Evolutionary conservation across 495 filamentous ascomycete genomes (phyloP), one percentile per base, ranked within the genome.

Genomic region (Neurospora sp.): DNA sequence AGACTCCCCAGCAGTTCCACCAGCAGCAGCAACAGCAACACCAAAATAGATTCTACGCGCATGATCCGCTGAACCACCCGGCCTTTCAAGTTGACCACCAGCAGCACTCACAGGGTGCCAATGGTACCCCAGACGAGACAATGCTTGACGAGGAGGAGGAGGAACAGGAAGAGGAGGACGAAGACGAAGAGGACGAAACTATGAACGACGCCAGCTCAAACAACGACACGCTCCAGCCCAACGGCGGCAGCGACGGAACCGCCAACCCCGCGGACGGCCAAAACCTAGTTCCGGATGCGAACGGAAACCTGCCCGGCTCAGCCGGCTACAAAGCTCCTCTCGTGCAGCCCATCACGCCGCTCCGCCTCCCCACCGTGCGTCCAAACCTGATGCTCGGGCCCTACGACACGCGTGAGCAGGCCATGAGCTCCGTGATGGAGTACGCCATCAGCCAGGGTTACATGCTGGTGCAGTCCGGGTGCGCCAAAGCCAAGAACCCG

Each of bases 371-470:
- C 5, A 40, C 69, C 1, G 46, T 79, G 3, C 73, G 76, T 3
- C 79, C 76, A 0, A 79, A 72, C 20, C 75, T 80, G 12, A 48
- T 75, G 37, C 74, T 80, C 1, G 79, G 79, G 0, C 79, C 79
- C 10, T 79, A 80, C 62, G 77, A 79, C 23, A 73, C 72, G 0
- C 74, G 71, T 9, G 78, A 79, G 35, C 69, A 73, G 23, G 72
- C 70, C 35, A 40, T 70, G 14, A 71, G 46, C 35, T 72, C 75
- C 2, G 77, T 73, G 3, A 74, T 76, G 37, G 74, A 79, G 66
- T 80, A 80, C 70, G 78, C 76, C 72, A 75, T 80, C 27, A 66
- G 69, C 14, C 79, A 80, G 66, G 79, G 79, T 4, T 80, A 78
- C 76, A 73, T 78, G 59, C 74, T 80, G 4, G 74, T 80, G 4